phyloP scores from a whole-genome alignment of 148 eudicot genomes.

The Rhododendron henanense region DNA sequence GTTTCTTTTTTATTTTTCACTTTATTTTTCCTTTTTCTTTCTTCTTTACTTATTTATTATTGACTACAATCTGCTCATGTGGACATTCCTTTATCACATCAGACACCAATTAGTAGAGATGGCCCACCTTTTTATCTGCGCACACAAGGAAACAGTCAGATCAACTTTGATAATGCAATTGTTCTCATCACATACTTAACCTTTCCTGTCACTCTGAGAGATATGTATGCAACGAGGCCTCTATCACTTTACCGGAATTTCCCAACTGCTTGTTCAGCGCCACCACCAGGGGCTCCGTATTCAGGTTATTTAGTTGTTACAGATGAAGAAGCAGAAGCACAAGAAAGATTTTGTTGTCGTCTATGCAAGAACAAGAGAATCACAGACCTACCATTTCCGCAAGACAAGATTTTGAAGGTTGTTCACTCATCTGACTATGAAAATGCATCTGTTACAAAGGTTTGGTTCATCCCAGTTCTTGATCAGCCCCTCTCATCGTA shows the following conservation, averaged over 20 bases:
- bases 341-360: constrained; percentile 60
- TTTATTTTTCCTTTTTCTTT: background rate
- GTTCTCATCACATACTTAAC: background rate
- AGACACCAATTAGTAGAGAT: background rate
- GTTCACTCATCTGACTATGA: constrained; percentile 40
- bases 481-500: constrained; percentile 72
- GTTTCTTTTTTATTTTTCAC: background rate
- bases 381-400: constrained; percentile 64
- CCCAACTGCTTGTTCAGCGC: constrained; percentile 42
- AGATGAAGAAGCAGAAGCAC: constrained; percentile 62
- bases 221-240: constrained; percentile 70
- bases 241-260: constrained; percentile 55
- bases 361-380: constrained; percentile 45
- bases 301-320: constrained; percentile 60
- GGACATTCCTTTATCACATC: background rate
- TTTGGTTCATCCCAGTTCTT: constrained; percentile 77
- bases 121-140: background rate
- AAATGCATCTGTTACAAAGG: constrained; percentile 41
- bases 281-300: constrained; percentile 52
- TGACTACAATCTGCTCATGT: background rate
- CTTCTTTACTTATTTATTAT: background rate
- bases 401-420: constrained; percentile 57
- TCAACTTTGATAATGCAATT: background rate
- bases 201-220: background rate
- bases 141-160: background rate